Percentiles rank a stretch among this genome's conserved stretches.
These are phyloP conservation scores for Malus hybrid DNA, from an alignment of 331 rosid species.

Conservation along the genomic window DNA sequence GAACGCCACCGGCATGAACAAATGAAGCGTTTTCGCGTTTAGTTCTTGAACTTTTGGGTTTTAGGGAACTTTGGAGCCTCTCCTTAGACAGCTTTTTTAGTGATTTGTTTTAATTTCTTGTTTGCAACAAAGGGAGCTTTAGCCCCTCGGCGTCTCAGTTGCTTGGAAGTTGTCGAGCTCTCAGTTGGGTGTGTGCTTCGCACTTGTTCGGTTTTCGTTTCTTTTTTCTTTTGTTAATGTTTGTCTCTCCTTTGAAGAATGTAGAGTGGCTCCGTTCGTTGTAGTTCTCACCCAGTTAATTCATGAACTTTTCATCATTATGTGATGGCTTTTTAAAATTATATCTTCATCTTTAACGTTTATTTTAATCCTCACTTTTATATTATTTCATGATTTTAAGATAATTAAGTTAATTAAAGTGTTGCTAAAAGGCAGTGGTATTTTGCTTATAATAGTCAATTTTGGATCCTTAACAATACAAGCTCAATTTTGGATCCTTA, in stretches of 20 bases:
- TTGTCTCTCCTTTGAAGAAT: not conserved
- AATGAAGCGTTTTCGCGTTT: slow-evolving; percentile 6
- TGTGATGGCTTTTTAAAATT: too few relatives aligned
- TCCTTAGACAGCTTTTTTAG: not conserved
- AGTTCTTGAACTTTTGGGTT: too few relatives aligned
- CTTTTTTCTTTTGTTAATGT: not conserved
- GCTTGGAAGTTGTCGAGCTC: not conserved
- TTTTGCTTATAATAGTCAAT: too few relatives aligned
- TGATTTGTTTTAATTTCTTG: not conserved
- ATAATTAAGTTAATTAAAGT: too few relatives aligned
- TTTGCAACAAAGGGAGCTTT: not conserved
- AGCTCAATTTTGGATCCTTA: too few relatives aligned
- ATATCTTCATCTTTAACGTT: too few relatives aligned
- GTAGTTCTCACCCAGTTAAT: not conserved
- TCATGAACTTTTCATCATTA: not conserved
- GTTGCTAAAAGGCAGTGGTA: too few relatives aligned
- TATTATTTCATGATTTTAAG: too few relatives aligned
- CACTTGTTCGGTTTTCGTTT: not conserved
- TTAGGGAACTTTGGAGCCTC: not conserved
- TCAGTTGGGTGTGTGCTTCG: not conserved
- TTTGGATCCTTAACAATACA: too few relatives aligned
- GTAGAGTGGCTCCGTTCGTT: not conserved
- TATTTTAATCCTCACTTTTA: too few relatives aligned
- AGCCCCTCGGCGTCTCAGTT: not conserved
- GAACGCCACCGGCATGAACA: slow-evolving; percentile 64